phyloP scores from a whole-genome alignment of 1,139 yeast species.

The Suhomyces coccinellae region DNA sequence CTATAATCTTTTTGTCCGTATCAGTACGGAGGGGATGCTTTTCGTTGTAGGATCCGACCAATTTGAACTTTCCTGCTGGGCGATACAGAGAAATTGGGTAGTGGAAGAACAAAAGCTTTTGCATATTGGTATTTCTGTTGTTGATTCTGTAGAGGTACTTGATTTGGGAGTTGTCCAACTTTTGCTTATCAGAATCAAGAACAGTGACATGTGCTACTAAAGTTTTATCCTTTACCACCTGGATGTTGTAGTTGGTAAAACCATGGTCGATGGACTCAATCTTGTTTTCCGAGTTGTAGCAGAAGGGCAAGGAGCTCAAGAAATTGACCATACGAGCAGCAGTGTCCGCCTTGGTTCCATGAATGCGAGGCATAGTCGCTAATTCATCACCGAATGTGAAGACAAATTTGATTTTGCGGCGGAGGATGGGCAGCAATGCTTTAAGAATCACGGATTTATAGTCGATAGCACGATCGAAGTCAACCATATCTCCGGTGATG shows the following conservation, averaged over 20 bases:
- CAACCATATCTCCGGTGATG: slow-evolving; percentile 45
- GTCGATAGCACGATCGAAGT: slow-evolving; percentile 26
- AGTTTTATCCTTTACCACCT: slow-evolving; percentile 18
- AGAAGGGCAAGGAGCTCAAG: slow-evolving; percentile 38
- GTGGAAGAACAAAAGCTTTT: slow-evolving; percentile 49
- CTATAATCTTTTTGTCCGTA: slow-evolving; percentile 35
- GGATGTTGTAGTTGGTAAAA: slow-evolving; percentile 37
- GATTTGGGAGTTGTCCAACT: slow-evolving; percentile 35
- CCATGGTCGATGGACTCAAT: slow-evolving; percentile 31
- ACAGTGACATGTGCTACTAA: slow-evolving; percentile 32
- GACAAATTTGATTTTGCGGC: slow-evolving; percentile 32
- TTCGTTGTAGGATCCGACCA: slow-evolving; percentile 51
- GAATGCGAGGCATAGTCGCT: not conserved
- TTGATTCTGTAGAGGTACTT: slow-evolving; percentile 18
- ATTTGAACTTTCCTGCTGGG: slow-evolving; percentile 48
- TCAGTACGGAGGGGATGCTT: slow-evolving; percentile 39
- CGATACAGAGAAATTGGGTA: slow-evolving; percentile 54
- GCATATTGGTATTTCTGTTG: slow-evolving; percentile 13
- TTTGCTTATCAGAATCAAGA: slow-evolving; percentile 35
- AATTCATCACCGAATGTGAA: slow-evolving; percentile 43
- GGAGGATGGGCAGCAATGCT: slow-evolving; percentile 37
- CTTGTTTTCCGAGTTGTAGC: slow-evolving; percentile 29
- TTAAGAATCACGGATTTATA: slow-evolving; percentile 38
- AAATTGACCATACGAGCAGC: slow-evolving; percentile 17
- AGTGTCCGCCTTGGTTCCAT: slow-evolving; percentile 1